Evolutionary conservation across 345 rosid species (phyloP).

Genomic region (Noccaea bulbosa): DNA sequence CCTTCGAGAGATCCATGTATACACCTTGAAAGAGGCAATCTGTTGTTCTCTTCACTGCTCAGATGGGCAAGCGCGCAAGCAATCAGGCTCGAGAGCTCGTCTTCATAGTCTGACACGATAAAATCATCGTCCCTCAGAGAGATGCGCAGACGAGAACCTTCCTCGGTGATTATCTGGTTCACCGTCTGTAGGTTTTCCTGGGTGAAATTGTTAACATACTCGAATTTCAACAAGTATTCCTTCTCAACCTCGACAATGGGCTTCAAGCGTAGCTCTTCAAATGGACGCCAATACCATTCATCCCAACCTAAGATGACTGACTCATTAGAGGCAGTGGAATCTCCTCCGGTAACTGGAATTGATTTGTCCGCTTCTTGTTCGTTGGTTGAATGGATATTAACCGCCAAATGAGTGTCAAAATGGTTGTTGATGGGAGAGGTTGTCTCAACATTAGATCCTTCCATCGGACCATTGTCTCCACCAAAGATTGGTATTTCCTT

Average conservation of each 20-base stretch:
- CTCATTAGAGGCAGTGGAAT: conserved; percentile 42
- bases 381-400: conserved; percentile 29
- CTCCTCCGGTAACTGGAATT: conserved; percentile 44
- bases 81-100: conserved; percentile 88
- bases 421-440: conserved; percentile 21
- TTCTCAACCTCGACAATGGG: conserved; percentile 61
- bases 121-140: conserved; percentile 58
- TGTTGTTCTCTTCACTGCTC: conserved; percentile 46
- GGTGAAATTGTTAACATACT: conserved; percentile 48
- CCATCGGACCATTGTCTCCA: conserved; percentile 43
- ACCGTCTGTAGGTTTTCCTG: conserved; percentile 52
- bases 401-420: conserved; percentile 40
- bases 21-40: conserved; percentile 50
- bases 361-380: conserved; percentile 44
- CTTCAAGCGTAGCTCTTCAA: conserved; percentile 63
- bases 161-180: conserved; percentile 67
- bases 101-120: conserved; percentile 82
- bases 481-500: conserved; percentile 53
- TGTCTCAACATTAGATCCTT: conserved; percentile 25
- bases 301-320: conserved; percentile 53
- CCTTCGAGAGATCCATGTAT: conserved; percentile 59
- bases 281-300: conserved; percentile 92
- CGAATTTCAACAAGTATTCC: conserved; percentile 62
- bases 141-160: conserved; percentile 73
- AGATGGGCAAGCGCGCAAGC: conserved; percentile 75